These are phyloP conservation scores for Panellus pusillus DNA, from an alignment of 768 basidiomycete species.

Conservation along the genomic window DNA sequence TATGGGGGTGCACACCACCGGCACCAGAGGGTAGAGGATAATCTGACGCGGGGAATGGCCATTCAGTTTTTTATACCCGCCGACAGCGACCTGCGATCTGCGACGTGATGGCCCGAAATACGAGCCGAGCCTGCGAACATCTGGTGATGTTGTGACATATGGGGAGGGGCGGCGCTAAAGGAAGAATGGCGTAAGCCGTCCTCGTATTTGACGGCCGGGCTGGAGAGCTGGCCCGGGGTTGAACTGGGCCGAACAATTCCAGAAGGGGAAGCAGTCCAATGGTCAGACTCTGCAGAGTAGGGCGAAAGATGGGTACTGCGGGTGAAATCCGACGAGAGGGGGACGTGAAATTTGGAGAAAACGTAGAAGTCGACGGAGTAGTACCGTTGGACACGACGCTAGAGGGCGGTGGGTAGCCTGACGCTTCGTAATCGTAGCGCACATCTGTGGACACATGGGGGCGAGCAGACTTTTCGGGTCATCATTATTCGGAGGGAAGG, in stretches of 20 bases:
- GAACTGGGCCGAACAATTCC: constrained; percentile 69
- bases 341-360: constrained; percentile 47
- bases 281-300: constrained; percentile 47
- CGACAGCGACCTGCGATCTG: constrained; percentile 54
- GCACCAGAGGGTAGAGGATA: constrained; percentile 49
- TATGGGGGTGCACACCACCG: constrained; percentile 23
- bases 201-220: constrained; percentile 64
- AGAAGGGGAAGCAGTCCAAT: constrained; percentile 56
- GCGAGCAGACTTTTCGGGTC: constrained; percentile 39
- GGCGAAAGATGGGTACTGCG: constrained; percentile 46
- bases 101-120: constrained; percentile 61
- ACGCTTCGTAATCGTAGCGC: constrained; percentile 41
- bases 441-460: constrained; percentile 53
- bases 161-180: constrained; percentile 47
- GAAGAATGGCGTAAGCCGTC: constrained; percentile 69
- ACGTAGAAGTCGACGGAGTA: constrained; percentile 51
- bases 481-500: constrained; percentile 55
- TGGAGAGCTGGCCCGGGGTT: constrained; percentile 59
- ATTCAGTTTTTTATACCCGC: constrained; percentile 66
- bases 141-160: constrained; percentile 50
- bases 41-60: constrained; percentile 65
- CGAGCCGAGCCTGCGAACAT: constrained; percentile 70
- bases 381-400: constrained; percentile 49
- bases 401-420: constrained; percentile 49
- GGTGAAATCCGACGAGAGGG: constrained; percentile 47